These are phyloP conservation scores for Rhododendron simsii DNA, from an alignment of 148 eudicot species.

Conservation along the genomic window DNA sequence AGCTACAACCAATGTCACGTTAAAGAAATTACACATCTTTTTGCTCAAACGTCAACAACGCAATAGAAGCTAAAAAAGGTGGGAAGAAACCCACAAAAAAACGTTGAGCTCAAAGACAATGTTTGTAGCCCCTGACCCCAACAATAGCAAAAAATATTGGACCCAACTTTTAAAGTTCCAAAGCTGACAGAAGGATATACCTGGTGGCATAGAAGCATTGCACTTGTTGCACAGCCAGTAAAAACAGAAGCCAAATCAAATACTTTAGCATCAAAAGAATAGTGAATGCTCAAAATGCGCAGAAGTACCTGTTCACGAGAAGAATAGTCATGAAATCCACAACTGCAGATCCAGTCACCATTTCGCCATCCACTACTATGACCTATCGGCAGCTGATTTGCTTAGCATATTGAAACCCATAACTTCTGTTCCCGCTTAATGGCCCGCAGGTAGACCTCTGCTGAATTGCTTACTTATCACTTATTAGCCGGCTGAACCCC, in stretches of 20 bases:
- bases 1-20: not conserved
- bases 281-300: not conserved
- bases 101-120: not conserved
- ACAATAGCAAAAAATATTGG: not conserved
- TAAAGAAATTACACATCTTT: not conserved
- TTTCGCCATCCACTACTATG: slow-evolving; percentile 54
- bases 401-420: slow-evolving; percentile 25
- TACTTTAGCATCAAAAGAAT: not conserved
- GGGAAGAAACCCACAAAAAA: not conserved
- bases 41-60: not conserved
- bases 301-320: slow-evolving; percentile 41
- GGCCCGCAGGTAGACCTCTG: slow-evolving; percentile 28
- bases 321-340: slow-evolving; percentile 77
- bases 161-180: not conserved
- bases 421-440: slow-evolving; percentile 17
- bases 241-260: slow-evolving; percentile 14
- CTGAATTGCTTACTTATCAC: slow-evolving; percentile 20
- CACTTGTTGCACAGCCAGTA: slow-evolving; percentile 35
- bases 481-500: slow-evolving; percentile 21
- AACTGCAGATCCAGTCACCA: slow-evolving; percentile 78
- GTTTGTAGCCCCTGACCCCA: not conserved
- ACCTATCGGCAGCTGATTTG: slow-evolving; percentile 31
- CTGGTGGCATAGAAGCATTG: slow-evolving; percentile 56
- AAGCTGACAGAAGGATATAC: slow-evolving; percentile 19
- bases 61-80: not conserved